Percentiles rank a stretch among this genome's conserved stretches.
These are phyloP conservation scores for Flaveria linearis DNA, from an alignment of 129 eudicot genomes.

Conservation along the genomic window DNA sequence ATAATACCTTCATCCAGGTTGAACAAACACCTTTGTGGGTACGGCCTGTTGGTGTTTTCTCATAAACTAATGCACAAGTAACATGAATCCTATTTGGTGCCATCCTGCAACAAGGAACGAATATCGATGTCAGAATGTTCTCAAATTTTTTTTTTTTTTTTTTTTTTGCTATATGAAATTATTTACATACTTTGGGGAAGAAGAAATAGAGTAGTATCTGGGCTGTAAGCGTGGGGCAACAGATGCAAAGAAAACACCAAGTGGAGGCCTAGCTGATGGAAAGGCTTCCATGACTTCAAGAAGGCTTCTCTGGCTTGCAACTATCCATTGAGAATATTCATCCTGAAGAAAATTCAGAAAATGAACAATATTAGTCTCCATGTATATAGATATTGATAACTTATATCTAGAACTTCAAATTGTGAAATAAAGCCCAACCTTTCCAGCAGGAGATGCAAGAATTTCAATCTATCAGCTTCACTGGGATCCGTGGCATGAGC, in stretches of 20 bases:
- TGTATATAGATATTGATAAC: neutral
- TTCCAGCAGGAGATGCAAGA: conserved; percentile 98
- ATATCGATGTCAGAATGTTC: neutral
- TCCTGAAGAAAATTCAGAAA: conserved; percentile 53
- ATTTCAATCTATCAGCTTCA: conserved; percentile 85
- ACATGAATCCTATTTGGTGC: conserved; percentile 89
- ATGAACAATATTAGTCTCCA: conserved; percentile 7
- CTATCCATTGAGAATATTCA: conserved; percentile 94
- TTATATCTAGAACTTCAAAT: neutral
- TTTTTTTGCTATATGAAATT: neutral
- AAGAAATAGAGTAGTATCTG: conserved; percentile 93
- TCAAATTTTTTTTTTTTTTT: neutral
- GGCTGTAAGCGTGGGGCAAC: conserved; percentile 95
- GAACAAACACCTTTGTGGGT: conserved; percentile 94
- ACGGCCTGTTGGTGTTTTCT: conserved; percentile 85
- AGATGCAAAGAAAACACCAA: conserved; percentile 97
- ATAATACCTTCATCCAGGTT: conserved; percentile 95
- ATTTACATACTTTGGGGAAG: conserved; percentile 73
- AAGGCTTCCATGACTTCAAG: conserved; percentile 93
- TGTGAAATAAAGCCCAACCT: conserved; percentile 46
- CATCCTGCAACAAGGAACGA: conserved; percentile 47
- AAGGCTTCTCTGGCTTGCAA: conserved; percentile 86
- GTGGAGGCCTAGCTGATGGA: conserved; percentile 89
- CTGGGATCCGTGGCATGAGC: conserved; percentile 85
- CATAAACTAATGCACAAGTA: conserved; percentile 91